Evolutionary conservation across 345 rosid genomes (phyloP), one percentile per base, ranked within the genome.

Genomic region (Hibiscus trionum): DNA sequence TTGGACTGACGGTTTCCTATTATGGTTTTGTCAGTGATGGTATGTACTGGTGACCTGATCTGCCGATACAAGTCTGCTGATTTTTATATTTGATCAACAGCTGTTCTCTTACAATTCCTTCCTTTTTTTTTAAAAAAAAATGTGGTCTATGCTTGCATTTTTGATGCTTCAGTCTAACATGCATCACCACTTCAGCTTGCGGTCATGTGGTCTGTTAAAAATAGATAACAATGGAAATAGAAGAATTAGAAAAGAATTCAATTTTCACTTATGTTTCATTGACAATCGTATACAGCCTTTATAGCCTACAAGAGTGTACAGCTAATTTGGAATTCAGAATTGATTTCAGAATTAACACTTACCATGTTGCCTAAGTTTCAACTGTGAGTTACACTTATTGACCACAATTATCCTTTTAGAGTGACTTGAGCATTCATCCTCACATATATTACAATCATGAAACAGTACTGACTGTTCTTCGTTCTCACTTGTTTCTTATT

Each of bases 1-100:
- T 85, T 75, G 99, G 99, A 75, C 81, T 90, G 98, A 95, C 98
- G 6, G 96, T 87, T 67, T 91, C 97, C 31, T 95, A 95, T 79
- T 95, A 87, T 84, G 99, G 98, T 78, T 95, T 92, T 85, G 98
- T 95, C 66, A 87, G 99, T 61, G 98, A 95, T 76, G 99, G 99
- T 95, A 84, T 83, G 91, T 78, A 76, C 60, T 39, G 47, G 17
- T 73, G 63, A 76, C 39, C n/a, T 44, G 57, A 21, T 71, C 37
- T 27, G 10, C 11, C 7, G 10, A 57, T 57, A 42, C 61, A 55
- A 53, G 14, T 35, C 2, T 3, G 33, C 12, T 66, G 37, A 19
- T 66, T 46, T 39, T 16, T 64, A 19, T 37, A 5, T 39, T 64
- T 16, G 4, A 7, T 42, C 16, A 11, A 63, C 16, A 3, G 19